Evolutionary conservation across 495 filamentous ascomycete species (phyloP).

Genomic region (Thermochaetoides thermophila): DNA sequence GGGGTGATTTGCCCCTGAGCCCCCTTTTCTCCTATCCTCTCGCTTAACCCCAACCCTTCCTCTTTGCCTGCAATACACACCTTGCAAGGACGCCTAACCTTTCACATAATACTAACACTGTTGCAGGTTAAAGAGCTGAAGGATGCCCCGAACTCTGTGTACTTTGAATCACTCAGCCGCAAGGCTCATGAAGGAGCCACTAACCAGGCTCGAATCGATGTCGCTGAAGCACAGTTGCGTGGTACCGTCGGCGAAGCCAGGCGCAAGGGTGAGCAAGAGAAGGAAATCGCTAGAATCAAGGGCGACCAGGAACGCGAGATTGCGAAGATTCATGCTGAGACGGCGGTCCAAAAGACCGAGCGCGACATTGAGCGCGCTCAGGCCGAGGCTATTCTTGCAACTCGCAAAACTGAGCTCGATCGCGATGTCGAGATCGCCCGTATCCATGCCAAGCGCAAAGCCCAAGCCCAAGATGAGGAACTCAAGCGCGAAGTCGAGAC

Average conservation of each 20-base stretch:
- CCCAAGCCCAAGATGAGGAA: slow-evolving; percentile 60
- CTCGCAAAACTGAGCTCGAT: slow-evolving; percentile 53
- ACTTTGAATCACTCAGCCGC: slow-evolving; percentile 61
- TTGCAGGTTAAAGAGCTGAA: slow-evolving; percentile 75
- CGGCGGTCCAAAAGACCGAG: slow-evolving; percentile 68
- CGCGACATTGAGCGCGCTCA: slow-evolving; percentile 64
- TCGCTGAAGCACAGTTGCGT: slow-evolving; percentile 61
- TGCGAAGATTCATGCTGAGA: slow-evolving; percentile 67
- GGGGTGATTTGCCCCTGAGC: too few relatives aligned
- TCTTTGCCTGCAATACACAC: slow-evolving; percentile 12
- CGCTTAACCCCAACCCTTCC: neutral
- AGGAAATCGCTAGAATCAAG: slow-evolving; percentile 69
- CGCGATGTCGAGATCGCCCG: slow-evolving; percentile 56
- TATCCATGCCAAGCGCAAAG: slow-evolving; percentile 52
- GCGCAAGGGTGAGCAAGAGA: slow-evolving; percentile 59
- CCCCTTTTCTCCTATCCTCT: too few relatives aligned
- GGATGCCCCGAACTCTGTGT: slow-evolving; percentile 59
- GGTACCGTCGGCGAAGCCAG: slow-evolving; percentile 71
- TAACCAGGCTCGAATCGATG: slow-evolving; percentile 63
- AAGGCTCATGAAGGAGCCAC: slow-evolving; percentile 75
- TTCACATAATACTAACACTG: too few relatives aligned
- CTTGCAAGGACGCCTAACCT: too few relatives aligned
- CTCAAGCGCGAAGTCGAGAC: slow-evolving; percentile 58
- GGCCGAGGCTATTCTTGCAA: slow-evolving; percentile 58
- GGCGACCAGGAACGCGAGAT: slow-evolving; percentile 71